phyloP scores from a whole-genome alignment of 108 stramenopile genomes.

The Fragilaria radians region DNA sequence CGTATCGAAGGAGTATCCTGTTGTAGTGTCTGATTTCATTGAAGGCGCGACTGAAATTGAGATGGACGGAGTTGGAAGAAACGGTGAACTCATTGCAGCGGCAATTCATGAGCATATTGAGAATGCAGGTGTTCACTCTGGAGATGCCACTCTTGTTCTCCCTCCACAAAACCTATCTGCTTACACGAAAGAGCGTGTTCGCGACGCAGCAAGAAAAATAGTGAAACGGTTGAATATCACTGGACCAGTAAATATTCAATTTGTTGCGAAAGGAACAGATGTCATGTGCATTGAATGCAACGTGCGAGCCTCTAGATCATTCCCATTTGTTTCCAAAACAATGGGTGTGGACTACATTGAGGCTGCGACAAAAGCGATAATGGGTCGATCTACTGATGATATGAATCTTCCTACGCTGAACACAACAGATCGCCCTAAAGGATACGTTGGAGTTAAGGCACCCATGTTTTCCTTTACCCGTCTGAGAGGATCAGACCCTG shows the following conservation, averaged over 20 bases:
- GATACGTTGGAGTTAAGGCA: conserved; percentile 96
- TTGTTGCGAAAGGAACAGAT: conserved; percentile 95
- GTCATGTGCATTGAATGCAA: conserved; percentile 99
- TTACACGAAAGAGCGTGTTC: conserved; percentile 72
- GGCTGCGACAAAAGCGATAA: conserved; percentile 91
- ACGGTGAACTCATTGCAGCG: conserved; percentile 92
- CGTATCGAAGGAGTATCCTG: conserved; percentile 94
- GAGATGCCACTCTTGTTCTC: conserved; percentile 91
- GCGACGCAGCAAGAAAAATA: conserved; percentile 86
- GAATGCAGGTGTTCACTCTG: conserved; percentile 98
- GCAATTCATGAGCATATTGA: conserved; percentile 98
- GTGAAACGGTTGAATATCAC: conserved; percentile 94
- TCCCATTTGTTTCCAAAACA: conserved; percentile 99
- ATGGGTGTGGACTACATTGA: conserved; percentile 97
- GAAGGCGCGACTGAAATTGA: conserved; percentile 95
- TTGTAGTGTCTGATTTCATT: conserved; percentile 96
- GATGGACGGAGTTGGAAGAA: conserved; percentile 93
- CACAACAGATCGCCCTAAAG: conserved; percentile 77
- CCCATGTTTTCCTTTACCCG: conserved; percentile 99
- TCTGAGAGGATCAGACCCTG: conserved; percentile 97
- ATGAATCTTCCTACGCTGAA: conserved; percentile 89
- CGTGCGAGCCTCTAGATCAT: conserved; percentile 94
- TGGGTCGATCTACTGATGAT: conserved; percentile 70
- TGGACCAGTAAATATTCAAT: conserved; percentile 98
- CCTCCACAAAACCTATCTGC: conserved; percentile 85